A percentile compares a stretch with the other conserved stretches of the same genome.
These are phyloP conservation scores for Cyclocybe cylindracea DNA, from an alignment of 768 basidiomycete species.

Conservation along the genomic window DNA sequence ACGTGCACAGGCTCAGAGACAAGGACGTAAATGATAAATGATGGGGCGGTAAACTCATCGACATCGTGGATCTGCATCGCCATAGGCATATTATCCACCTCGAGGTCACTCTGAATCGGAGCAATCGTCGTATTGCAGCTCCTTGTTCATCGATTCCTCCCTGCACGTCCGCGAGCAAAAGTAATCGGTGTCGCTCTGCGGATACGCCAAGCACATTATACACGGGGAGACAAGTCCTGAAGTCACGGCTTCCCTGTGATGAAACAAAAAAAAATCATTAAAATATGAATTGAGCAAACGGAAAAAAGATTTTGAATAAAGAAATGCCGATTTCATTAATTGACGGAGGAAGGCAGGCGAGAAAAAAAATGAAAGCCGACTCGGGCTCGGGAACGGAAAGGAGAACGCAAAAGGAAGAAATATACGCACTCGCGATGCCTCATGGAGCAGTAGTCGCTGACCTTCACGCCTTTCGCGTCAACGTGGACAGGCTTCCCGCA, in stretches of 20 bases:
- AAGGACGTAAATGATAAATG: too few relatives aligned
- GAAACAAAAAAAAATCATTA: not conserved
- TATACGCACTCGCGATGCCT: constrained; percentile 62
- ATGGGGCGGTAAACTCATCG: too few relatives aligned
- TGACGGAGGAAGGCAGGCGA: too few relatives aligned
- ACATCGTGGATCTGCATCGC: not conserved
- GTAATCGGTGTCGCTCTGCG: constrained; percentile 61
- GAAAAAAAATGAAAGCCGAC: too few relatives aligned
- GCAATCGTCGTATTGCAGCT: constrained; percentile 16
- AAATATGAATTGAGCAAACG: not conserved
- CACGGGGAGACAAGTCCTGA: constrained; percentile 53
- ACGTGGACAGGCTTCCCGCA: constrained; percentile 60
- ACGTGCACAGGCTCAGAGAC: too few relatives aligned
- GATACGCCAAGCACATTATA: constrained; percentile 64
- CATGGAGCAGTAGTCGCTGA: constrained; percentile 59
- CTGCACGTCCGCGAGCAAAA: constrained; percentile 62
- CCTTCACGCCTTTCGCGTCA: constrained; percentile 50
- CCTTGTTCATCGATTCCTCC: constrained; percentile 60
- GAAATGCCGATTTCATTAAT: not conserved
- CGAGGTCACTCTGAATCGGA: constrained; percentile 13
- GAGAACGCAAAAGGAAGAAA: not conserved
- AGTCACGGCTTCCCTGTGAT: constrained; percentile 55
- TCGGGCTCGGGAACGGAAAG: too few relatives aligned
- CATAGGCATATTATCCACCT: not conserved
- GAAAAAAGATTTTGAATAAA: not conserved